phyloP scores from a whole-genome alignment of 2,329 filamentous ascomycete species.

The Tolypocladium ophioglossoides region DNA sequence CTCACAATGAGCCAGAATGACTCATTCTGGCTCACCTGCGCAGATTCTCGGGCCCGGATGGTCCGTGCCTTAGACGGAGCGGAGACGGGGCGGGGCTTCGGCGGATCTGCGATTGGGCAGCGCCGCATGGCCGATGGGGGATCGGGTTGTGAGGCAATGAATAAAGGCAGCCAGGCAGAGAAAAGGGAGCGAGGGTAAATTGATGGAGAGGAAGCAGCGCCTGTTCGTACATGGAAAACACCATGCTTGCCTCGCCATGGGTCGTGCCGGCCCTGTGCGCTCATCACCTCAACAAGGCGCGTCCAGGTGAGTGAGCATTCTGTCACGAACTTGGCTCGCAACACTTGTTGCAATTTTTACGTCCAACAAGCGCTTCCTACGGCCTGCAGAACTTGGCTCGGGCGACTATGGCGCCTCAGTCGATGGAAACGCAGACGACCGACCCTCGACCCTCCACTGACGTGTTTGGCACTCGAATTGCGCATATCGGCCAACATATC shows the following conservation, averaged over 20 bases:
- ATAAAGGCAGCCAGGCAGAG: neutral
- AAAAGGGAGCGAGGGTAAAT: no score
- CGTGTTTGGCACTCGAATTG: no score
- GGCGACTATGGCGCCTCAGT: no score
- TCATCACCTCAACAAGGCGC: no score
- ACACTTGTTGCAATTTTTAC: neutral
- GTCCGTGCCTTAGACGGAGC: no score
- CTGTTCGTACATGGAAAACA: neutral
- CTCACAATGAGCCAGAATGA: conserved; percentile 21
- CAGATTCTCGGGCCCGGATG: neutral
- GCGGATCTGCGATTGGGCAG: neutral
- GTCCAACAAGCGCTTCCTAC: neutral
- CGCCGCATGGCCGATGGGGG: no score
- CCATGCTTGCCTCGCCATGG: no score
- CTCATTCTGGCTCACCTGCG: conserved; percentile 13
- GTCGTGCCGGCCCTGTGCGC: no score
- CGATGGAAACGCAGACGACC: no score
- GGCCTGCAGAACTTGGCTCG: neutral
- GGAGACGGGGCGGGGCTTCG: neutral
- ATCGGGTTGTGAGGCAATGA: neutral
- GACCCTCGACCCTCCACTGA: no score
- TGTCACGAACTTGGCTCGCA: no score
- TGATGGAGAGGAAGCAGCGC: neutral
- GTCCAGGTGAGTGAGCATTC: neutral
- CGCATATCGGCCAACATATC: no score